phyloP scores from a whole-genome alignment of 108 stramenopile genomes.

The Craspedostauros australis region DNA sequence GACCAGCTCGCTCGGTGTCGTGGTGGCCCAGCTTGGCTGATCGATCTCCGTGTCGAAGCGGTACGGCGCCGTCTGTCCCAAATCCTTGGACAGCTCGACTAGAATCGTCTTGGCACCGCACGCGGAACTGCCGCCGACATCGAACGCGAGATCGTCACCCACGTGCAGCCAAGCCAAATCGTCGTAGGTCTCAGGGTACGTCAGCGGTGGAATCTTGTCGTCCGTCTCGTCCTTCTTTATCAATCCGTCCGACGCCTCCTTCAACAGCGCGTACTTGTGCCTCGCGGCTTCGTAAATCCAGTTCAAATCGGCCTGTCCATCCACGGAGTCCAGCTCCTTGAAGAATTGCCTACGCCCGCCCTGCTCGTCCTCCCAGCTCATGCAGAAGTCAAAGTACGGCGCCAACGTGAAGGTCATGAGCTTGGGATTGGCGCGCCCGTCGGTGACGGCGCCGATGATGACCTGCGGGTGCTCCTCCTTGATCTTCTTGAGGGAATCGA shows the following conservation, averaged over 20 bases:
- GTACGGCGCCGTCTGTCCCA: slow-evolving; percentile 73
- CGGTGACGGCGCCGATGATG: slow-evolving; percentile 84
- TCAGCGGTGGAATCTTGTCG: slow-evolving; percentile 17
- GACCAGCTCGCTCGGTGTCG: slow-evolving; percentile 56
- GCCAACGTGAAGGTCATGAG: slow-evolving; percentile 85
- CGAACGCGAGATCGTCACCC: slow-evolving; percentile 85
- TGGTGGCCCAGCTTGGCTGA: slow-evolving; percentile 71
- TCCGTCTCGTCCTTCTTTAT: slow-evolving; percentile 17
- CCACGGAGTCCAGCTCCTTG: slow-evolving; percentile 56
- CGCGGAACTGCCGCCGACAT: slow-evolving; percentile 69
- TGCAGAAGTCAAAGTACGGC: slow-evolving; percentile 84
- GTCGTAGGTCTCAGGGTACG: slow-evolving; percentile 21
- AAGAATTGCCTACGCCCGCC: slow-evolving; percentile 69
- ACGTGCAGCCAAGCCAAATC: slow-evolving; percentile 76
- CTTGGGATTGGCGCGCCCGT: slow-evolving; percentile 80
- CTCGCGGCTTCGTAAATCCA: slow-evolving; percentile 86
- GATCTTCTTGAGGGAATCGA: slow-evolving; percentile 60
- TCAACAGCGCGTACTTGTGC: slow-evolving; percentile 65
- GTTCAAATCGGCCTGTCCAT: slow-evolving; percentile 65
- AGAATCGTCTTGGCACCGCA: slow-evolving; percentile 86
- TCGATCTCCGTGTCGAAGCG: slow-evolving; percentile 48
- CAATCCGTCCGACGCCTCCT: slow-evolving; percentile 42
- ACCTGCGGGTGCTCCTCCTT: slow-evolving; percentile 72
- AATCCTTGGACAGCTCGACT: slow-evolving; percentile 57
- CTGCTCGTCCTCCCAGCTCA: slow-evolving; percentile 87